These are phyloP conservation scores for Nothophoma quercina DNA, from an alignment of 2,329 filamentous ascomycete species.

Conservation along the genomic window DNA sequence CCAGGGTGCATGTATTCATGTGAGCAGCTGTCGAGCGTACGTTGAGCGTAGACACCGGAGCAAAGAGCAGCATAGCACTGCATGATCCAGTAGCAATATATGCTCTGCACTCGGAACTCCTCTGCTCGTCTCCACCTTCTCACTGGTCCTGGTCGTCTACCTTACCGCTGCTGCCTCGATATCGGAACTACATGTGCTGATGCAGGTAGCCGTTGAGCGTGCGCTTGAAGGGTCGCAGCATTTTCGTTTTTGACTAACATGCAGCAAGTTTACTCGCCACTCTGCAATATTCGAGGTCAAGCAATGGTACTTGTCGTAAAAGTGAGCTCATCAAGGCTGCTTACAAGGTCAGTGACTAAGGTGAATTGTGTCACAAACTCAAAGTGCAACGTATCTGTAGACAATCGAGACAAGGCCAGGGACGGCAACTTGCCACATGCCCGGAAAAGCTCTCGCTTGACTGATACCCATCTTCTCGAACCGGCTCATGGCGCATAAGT, in stretches of 20 bases:
- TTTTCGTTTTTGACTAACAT: conserved; percentile 1
- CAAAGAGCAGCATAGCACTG: neutral
- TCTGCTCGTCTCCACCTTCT: no score
- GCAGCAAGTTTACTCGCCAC: neutral
- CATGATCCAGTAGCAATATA: no score
- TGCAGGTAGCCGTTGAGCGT: conserved; percentile 1
- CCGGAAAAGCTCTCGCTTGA: neutral
- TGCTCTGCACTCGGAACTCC: no score
- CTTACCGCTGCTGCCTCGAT: no score
- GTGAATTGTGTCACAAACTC: no score
- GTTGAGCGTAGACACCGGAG: no score
- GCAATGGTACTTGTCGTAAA: neutral
- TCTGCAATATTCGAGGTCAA: neutral
- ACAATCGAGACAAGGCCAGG: neutral
- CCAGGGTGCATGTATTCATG: neutral
- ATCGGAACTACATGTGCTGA: neutral
- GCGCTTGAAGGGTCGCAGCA: neutral
- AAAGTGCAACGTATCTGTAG: no score
- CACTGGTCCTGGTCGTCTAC: no score
- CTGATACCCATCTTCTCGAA: conserved; percentile 3
- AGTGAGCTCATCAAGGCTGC: neutral
- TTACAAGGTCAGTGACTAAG: neutral
- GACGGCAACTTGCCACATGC: neutral
- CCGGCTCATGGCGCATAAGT: conserved; percentile 8
- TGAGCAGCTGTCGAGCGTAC: neutral